Base-by-base conservation (phyloP, 176 grass and related monocot genomes). In the Saccharum spontaneum region DNA sequence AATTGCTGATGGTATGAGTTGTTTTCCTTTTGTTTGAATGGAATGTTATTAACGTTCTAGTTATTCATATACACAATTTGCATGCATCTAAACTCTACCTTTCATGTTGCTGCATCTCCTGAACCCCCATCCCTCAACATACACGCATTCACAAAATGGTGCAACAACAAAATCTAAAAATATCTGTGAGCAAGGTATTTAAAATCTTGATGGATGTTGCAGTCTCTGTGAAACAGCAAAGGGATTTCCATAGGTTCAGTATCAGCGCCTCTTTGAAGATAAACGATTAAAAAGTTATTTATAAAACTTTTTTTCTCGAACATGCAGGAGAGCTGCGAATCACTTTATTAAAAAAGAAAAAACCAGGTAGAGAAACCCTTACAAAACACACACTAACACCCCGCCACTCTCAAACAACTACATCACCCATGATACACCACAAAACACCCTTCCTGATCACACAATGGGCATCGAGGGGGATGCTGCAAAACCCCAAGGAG, bases 251-350 rank as follows among this genome's bases (percentile, higher is more conserved):
- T 76, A 76, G 48, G 28, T 76, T 76, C 73, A 55, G 34, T n/a
- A 76, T 23, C 45, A 55, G 16, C 45, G 77, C 14, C 40, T 48
- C 24, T 87, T 60, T 61, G 24, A 44, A 79, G 66, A 73, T 73
- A 67, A 73, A 75, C 7, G 76, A 50, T 59, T 68, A 52, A 63
- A 79, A 69, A 36, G 3, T 67, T 84, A 50, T 43, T 40, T 81
- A 69, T 60, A 66, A 11, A 30, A 13, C 45, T 50, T 52, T 60
- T 60, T 60, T 60, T n/a, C 50, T 55, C 2, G 8, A 60, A 60
- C 55, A 60, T 59, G 54, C 22, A n/a, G 54, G 54, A 59, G 54
- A 59, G 54, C 2, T n/a, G 55, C 2, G 3, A 23, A 60, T 60
- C 55, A 60, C 4, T 60, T 11, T 61, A 61, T 61, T 61, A 61